These are phyloP conservation scores for Cercospora sp. DNA, from an alignment of 2,329 filamentous ascomycete species.

Conservation along the genomic window DNA sequence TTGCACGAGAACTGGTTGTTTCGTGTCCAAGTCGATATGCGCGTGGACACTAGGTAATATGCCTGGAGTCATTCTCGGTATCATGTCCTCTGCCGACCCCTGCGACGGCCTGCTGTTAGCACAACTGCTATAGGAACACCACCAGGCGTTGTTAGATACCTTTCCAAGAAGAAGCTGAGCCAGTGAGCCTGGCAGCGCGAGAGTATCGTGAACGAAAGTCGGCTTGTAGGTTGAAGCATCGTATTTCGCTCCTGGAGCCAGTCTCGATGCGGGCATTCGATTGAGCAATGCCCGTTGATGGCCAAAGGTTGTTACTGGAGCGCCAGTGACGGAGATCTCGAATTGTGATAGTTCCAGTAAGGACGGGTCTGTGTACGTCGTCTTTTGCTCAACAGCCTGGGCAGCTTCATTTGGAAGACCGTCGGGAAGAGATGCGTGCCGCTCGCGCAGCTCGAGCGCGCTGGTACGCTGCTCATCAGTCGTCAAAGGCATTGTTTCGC, in stretches of 20 bases:
- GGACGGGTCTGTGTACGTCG: not conserved
- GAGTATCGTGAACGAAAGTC: slow-evolving; percentile 53
- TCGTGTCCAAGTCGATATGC: slow-evolving; percentile 24
- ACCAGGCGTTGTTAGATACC: slow-evolving; percentile 9
- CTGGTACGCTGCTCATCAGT: not conserved
- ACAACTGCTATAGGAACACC: not conserved
- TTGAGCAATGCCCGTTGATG: slow-evolving; percentile 33
- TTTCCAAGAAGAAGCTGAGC: slow-evolving; percentile 36
- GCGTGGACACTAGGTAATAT: slow-evolving; percentile 29
- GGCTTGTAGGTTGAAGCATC: slow-evolving; percentile 56
- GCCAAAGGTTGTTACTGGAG: slow-evolving; percentile 21
- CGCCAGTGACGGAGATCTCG: not conserved
- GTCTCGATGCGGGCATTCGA: slow-evolving; percentile 47
- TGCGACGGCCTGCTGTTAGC: not conserved
- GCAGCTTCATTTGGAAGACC: not conserved
- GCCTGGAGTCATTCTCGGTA: slow-evolving; percentile 34
- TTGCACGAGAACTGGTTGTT: slow-evolving; percentile 27
- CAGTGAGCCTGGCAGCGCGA: slow-evolving; percentile 52
- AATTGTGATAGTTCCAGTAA: not conserved
- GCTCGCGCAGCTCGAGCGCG: too few relatives aligned
- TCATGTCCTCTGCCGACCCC: slow-evolving; percentile 26
- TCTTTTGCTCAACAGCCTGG: not conserved
- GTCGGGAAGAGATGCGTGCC: not conserved
- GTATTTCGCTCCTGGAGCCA: slow-evolving; percentile 38
- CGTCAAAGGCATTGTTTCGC: not conserved